phyloP scores from a whole-genome alignment of 106 monocot species.

The Triglochin maritima region DNA sequence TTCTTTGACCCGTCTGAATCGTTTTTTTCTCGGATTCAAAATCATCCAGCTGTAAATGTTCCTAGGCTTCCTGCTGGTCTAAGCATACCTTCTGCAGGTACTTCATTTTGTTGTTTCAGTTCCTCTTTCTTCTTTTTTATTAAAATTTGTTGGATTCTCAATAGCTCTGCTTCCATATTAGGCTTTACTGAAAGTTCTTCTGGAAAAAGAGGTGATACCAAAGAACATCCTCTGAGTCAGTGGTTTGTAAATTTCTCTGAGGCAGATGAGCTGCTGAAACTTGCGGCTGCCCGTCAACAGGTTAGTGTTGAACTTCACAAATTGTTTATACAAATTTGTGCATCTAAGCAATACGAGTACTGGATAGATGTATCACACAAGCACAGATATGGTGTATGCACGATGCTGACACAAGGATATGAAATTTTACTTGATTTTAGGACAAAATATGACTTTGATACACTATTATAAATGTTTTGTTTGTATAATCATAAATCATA shows the following conservation, averaged over 20 bases:
- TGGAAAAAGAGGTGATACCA: constrained; percentile 80
- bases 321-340: too few relatives aligned
- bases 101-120: background rate
- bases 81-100: constrained; percentile 60
- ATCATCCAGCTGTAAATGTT: constrained; percentile 76
- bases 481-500: too few relatives aligned
- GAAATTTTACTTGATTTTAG: too few relatives aligned
- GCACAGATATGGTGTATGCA: too few relatives aligned
- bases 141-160: background rate
- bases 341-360: too few relatives aligned
- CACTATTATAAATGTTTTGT: too few relatives aligned
- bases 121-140: background rate
- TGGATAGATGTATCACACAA: too few relatives aligned
- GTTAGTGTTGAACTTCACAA: constrained; percentile 16
- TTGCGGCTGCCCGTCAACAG: constrained; percentile 97
- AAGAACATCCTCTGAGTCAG: constrained; percentile 75
- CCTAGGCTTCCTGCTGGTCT: constrained; percentile 71
- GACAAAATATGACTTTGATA: too few relatives aligned
- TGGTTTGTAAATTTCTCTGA: constrained; percentile 97
- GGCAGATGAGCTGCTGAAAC: constrained; percentile 93
- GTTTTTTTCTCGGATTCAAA: constrained; percentile 72
- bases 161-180: constrained; percentile 4
- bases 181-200: constrained; percentile 45
- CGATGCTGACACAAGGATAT: too few relatives aligned
- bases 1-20: constrained; percentile 83